Base-by-base conservation (phyloP, 2,329 filamentous ascomycete genomes). In the Hypomyces perniciosus region DNA sequence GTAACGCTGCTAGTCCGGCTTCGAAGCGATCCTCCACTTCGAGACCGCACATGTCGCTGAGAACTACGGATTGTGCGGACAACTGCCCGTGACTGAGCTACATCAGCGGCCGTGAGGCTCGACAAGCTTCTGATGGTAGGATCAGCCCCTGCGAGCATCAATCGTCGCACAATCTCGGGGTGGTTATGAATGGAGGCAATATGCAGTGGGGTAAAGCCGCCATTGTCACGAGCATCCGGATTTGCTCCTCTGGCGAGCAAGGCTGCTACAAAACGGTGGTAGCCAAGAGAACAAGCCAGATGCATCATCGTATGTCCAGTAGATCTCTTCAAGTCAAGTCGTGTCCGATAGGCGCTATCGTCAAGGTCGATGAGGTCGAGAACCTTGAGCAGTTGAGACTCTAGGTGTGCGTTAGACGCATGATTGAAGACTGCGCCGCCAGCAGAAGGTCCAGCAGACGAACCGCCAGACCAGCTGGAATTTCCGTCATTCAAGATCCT, bases 301-400 rank as follows among this genome's bases (percentile, higher is more conserved):
- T 93, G 88, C 54, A 95, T 77, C 77, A 95, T 85, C 1, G 86
- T 90, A 62, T 92, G 87, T 1, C 88, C 88, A 9, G 82, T 87
- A 1, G 79, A 69, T 56, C 72, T 69, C 58, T 77, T 78, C 46
- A 85, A 71, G 62, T 93, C 87, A 55, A 88, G 80, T 28, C 78
- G 79, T 10, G 86, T 80, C 58, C 78, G 76, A 55, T 85, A 77
- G 4, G 83, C 78, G 61, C 80, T 89, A 59, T 90, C 85, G 62
- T 90, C 85, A 28, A 90, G 73, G 63, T 92, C 88, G 60, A 91
- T 85, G 41, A 89, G 75, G 58, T 92, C 86, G n/a, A 93, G 73
- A 52, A 86, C 83, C 58, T 80, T 84, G 57, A 93, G 72, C 55
- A 93, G 78, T 55, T 83, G 79, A 9, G 76, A 75, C 63, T 91